Base-by-base conservation (phyloP, 2,329 filamentous ascomycete genomes). In the Ascochyta koolunga region DNA sequence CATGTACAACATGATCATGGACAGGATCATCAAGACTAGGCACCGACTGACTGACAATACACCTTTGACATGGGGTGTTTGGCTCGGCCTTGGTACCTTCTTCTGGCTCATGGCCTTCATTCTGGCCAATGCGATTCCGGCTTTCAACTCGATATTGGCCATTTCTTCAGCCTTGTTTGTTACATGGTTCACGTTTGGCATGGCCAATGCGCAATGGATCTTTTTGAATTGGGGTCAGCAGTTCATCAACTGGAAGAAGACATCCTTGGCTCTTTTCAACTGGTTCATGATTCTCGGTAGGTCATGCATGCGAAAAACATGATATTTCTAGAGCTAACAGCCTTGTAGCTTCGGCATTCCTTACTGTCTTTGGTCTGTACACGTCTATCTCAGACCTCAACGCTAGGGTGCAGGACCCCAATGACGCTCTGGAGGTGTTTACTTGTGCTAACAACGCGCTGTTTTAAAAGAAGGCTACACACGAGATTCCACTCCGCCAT, bases 41-140 rank as follows among this genome's bases (percentile, higher is more conserved):
- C 19, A 45, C 25, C 18, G 41, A 4, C 22, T 51, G 13, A 51
- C 48, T 4, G 48, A 51, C 15, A 82, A 66, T 16, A 55, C 52
- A 3, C 8, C 24, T 10, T 40, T 44, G 1, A 45, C 52, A 7
- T 77, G 74, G 62, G 60, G 39, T 56, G 59, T 39, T 2, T 79
- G 80, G 44, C 66, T 76, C 49, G 61, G 41, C 11, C 36, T 52
- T 19, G 53, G 47, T 2, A 56, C 48, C 4, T 64, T 78, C 5
- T 78, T 78, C 11, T 89, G 87, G 87, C 64, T 83, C 13, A 51
- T 88, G 2, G 85, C 86, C 1, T 87, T 85, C 78, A 75, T 89
- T 55, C 86, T 90, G 51, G 85, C 87, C 6, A 81, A 86, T 65
- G 83, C 84, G 0, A 87, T 90, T 8, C 88, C 87, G 0, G 81